A percentile compares a stretch with the other conserved stretches of the same genome.
Evolutionary conservation across 305 asterid genomes (phyloP).

Genomic region (Salvia sclarea): DNA sequence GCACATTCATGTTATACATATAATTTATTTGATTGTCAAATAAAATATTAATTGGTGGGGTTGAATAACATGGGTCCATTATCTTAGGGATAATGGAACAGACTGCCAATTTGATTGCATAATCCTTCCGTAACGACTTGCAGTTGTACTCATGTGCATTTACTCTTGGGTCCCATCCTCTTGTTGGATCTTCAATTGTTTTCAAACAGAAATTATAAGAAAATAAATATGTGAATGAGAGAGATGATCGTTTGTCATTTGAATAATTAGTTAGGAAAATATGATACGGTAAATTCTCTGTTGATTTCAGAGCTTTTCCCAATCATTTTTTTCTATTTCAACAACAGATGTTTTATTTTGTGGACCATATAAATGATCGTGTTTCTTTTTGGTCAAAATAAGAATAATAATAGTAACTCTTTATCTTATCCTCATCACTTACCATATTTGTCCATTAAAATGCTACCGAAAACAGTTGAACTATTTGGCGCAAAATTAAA

Average conservation of each 20-base stretch:
- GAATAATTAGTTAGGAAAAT: background rate
- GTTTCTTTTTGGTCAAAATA: background rate
- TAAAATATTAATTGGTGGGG: background rate
- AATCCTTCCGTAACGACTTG: constrained; percentile 19
- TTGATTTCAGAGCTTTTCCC: background rate
- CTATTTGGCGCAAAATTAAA: background rate
- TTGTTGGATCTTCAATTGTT: background rate
- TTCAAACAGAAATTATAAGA: too few species aligned
- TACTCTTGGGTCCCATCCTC: constrained; percentile 10
- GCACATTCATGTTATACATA: background rate
- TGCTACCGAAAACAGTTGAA: background rate
- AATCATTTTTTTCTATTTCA: background rate
- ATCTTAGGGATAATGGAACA: background rate
- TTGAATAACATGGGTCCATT: background rate
- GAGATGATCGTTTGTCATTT: background rate
- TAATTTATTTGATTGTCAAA: too few species aligned
- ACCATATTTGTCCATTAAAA: background rate
- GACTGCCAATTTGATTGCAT: background rate
- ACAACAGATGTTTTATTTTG: background rate
- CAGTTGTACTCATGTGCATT: constrained; percentile 17
- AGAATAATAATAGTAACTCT: background rate
- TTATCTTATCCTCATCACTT: background rate
- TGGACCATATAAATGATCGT: constrained; percentile 6
- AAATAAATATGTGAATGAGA: too few species aligned
- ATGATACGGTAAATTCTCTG: background rate